Conservation (phyloP, 2,329 filamentous ascomycete genomes). For the Thyridium curvatum region DNA sequence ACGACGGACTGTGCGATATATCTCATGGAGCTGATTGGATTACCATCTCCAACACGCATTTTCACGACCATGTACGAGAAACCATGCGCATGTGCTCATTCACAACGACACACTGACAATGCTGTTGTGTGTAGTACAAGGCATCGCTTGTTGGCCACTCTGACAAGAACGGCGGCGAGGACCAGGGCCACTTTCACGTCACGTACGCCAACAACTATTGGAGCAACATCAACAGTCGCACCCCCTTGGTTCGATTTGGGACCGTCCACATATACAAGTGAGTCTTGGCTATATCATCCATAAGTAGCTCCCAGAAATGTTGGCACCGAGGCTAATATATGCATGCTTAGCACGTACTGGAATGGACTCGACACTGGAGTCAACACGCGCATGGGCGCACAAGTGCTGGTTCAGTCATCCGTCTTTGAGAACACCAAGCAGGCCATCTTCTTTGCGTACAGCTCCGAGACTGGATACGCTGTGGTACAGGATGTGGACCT, state of each 20-base stretch:
- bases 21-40: conserved; percentile 59
- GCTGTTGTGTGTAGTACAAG: conserved; percentile 28
- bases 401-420: conserved; percentile 52
- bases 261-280: conserved; percentile 47
- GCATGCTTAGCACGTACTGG: conserved; percentile 46
- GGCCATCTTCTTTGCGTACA: conserved; percentile 33
- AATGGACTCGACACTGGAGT: conserved; percentile 39
- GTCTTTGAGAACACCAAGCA: conserved; percentile 32
- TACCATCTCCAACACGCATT: conserved; percentile 37
- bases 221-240: conserved; percentile 57
- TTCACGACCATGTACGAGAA: conserved; percentile 49
- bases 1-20: conserved; percentile 59
- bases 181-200: conserved; percentile 55
- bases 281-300: conserved; percentile 7
- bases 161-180: conserved; percentile 50
- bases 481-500: conserved; percentile 33
- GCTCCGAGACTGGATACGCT: conserved; percentile 31
- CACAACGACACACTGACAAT: neutral
- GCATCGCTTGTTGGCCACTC: conserved; percentile 54
- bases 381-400: conserved; percentile 51
- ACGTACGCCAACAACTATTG: conserved; percentile 65
- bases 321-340: neutral
- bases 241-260: conserved; percentile 59
- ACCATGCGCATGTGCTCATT: neutral
- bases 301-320: conserved; percentile 6